These are phyloP conservation scores for Lecanicillium sp. DNA, from an alignment of 2,329 filamentous ascomycete genomes.

Conservation along the genomic window DNA sequence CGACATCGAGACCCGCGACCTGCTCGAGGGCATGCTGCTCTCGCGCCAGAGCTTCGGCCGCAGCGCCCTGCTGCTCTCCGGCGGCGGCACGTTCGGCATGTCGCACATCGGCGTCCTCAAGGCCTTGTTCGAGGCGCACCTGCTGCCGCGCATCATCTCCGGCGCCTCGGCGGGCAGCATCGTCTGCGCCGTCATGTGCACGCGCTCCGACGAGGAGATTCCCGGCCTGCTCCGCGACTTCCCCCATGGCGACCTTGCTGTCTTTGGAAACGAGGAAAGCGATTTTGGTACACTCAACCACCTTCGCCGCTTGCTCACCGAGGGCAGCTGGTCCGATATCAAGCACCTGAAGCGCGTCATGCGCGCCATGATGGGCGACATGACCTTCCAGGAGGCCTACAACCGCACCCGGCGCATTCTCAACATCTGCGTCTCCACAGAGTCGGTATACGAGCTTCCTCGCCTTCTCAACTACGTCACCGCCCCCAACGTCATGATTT, in stretches of 20 bases:
- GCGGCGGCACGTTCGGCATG: constrained; percentile 87
- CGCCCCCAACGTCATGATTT: constrained; percentile 89
- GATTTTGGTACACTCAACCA: constrained; percentile 62
- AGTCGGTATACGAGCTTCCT: constrained; percentile 80
- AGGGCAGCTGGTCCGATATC: constrained; percentile 81
- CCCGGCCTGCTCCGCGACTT: constrained; percentile 63
- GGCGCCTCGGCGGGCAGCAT: constrained; percentile 85
- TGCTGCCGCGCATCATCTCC: constrained; percentile 81
- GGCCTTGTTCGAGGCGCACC: constrained; percentile 64
- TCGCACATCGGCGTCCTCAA: constrained; percentile 86
- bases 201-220: constrained; percentile 71
- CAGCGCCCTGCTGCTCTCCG: constrained; percentile 75
- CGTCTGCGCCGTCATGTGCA: constrained; percentile 74
- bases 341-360: constrained; percentile 75
- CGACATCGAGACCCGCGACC: constrained; percentile 50
- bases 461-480: constrained; percentile 88
- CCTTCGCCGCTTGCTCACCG: constrained; percentile 67
- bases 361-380: constrained; percentile 72
- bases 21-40: constrained; percentile 63
- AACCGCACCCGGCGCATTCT: constrained; percentile 87
- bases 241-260: constrained; percentile 71
- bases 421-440: constrained; percentile 89
- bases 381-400: constrained; percentile 94
- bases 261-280: constrained; percentile 62
- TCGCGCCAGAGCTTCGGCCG: constrained; percentile 78